Evolutionary conservation across 805 yeast genomes (phyloP), one percentile per base, ranked within the genome.

Genomic region (Starmerella sp.): DNA sequence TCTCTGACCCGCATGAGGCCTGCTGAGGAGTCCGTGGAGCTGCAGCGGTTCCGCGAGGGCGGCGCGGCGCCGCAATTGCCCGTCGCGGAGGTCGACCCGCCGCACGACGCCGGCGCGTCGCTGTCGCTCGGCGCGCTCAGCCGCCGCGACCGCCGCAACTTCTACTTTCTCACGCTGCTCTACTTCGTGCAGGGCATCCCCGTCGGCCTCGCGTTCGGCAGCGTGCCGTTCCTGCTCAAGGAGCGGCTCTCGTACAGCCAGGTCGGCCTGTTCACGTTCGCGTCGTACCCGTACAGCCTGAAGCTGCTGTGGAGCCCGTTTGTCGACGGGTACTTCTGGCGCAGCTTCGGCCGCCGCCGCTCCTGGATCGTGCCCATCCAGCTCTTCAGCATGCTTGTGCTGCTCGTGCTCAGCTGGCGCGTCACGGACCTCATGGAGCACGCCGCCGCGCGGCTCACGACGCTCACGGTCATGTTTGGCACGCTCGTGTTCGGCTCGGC

Each of bases 301-400:
- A 93, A 93, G 68, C 76, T 93, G 55, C 70, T 91, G 47, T 93
- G 98, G 97, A 86, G 96, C 13, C 98, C 98, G 0, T 77, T 93
- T 15, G 97, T 93, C 9, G 98, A 93, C 67, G 90, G 97, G 1
- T 67, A 87, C 17, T 93, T 83, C 66, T 76, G 75, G 57, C 73
- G 74, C 30, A 73, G 69, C 47, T 62, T 86, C 36, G 98, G 98
- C 4, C 78, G 97, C 54, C 74, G 98, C 62, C 77, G 88, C 64
- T 80, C 91, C 10, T 93, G 98, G 98, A 90, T 93, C 63, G 79
- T 93, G 11, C 98, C 98, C 0, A 82, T 91, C 45, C 98, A 93
- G 69, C 69, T 81, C 4, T 71, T 88, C n/a, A 83, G 90, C 14
- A 89, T 95, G 0, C 29, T 81, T 0, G 78, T 86, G 2, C 71